A percentile compares a stretch with the other conserved stretches of the same genome.
Conservation (phyloP, 225 moss, liverwort and hornwort genomes). For the Ulota crispa region DNA sequence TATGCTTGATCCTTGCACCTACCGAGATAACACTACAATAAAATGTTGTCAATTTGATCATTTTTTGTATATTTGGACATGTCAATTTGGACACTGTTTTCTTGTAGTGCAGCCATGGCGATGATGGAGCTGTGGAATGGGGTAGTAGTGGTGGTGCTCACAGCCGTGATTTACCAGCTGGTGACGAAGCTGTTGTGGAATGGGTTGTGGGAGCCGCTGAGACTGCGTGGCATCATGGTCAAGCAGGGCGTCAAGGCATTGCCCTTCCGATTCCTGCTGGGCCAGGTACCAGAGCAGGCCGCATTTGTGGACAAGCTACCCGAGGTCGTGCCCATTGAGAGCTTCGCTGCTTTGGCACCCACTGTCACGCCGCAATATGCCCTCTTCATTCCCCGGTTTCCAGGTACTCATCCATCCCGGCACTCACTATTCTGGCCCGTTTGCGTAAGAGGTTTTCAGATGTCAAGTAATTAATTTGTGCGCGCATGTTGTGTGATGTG, state of each 20-base stretch:
- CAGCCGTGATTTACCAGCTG: not conserved
- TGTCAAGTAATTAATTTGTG: too few relatives aligned
- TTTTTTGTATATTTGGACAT: too few relatives aligned
- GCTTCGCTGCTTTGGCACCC: not conserved
- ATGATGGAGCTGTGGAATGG: not conserved
- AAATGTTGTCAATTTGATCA: too few relatives aligned
- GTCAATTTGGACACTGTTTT: too few relatives aligned
- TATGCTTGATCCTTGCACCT: too few relatives aligned
- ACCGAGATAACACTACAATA: too few relatives aligned
- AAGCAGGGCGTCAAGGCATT: not conserved
- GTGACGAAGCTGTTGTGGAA: not conserved
- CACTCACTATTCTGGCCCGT: too few relatives aligned
- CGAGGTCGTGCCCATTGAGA: not conserved
- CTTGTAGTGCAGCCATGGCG: too few relatives aligned
- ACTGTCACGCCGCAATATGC: not conserved
- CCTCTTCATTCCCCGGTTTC: not conserved
- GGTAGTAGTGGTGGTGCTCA: not conserved
- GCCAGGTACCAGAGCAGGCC: not conserved
- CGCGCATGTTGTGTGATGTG: too few relatives aligned
- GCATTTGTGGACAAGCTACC: not conserved
- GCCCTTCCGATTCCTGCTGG: not conserved
- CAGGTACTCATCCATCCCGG: not conserved
- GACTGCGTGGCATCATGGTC: not conserved
- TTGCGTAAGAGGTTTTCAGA: too few relatives aligned
- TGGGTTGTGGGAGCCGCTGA: not conserved